Percentiles rank a stretch among this genome's conserved stretches.
Conservation (phyloP, 2,329 filamentous ascomycete species). For the Fusarium compactum region DNA sequence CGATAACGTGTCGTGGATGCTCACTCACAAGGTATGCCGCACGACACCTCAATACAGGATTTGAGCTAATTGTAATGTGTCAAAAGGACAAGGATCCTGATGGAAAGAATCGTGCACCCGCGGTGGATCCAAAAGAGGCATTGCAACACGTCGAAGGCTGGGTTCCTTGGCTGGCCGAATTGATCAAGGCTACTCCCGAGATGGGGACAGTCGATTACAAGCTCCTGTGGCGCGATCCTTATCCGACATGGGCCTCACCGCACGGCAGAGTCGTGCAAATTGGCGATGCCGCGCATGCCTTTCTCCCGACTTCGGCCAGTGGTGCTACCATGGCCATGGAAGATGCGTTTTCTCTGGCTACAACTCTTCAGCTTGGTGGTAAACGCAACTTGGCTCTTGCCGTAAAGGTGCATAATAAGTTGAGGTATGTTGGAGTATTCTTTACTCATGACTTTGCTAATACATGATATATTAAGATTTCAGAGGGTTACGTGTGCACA, state of each 20-base stretch:
- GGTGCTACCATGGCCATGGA: conserved; percentile 59
- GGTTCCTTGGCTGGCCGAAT: not conserved
- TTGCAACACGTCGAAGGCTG: not conserved
- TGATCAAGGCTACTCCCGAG: not conserved
- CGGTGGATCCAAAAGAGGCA: not conserved
- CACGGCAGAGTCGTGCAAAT: conserved; percentile 52
- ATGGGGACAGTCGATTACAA: not conserved
- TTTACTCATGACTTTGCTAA: too few species aligned
- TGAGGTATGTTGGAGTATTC: not conserved
- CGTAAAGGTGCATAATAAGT: not conserved
- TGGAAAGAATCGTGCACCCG: not conserved
- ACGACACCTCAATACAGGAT: not conserved
- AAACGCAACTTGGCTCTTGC: not conserved
- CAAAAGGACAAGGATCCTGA: too few species aligned
- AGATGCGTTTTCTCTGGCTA: conserved; percentile 55
- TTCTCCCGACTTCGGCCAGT: conserved; percentile 56
- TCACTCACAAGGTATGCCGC: not conserved
- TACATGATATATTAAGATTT: too few species aligned
- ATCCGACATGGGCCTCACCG: not conserved
- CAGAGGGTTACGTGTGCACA: not conserved
- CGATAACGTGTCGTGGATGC: not conserved
- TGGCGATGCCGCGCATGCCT: conserved; percentile 57
- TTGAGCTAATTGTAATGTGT: not conserved
- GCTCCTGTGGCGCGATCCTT: conserved; percentile 1
- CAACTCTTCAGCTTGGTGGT: conserved; percentile 21